Percentiles rank a stretch among this genome's conserved stretches.
Conservation (phyloP, 495 filamentous ascomycete genomes). For the Penicillium egyptiacum region DNA sequence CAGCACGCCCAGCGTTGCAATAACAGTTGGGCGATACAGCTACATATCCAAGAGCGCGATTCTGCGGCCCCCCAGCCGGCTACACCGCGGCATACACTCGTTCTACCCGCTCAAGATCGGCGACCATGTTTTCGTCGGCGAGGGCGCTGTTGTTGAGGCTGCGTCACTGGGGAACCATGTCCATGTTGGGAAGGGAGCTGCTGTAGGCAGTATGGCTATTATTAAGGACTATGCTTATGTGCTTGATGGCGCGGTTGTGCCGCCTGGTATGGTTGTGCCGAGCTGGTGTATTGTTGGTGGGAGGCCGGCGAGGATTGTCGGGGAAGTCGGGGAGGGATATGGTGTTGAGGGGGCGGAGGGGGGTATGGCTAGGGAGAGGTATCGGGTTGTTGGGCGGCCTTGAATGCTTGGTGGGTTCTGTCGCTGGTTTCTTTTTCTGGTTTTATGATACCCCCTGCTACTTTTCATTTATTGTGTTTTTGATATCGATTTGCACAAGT, state of each 20-base stretch:
- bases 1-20: constrained; percentile 49
- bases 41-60: constrained; percentile 73
- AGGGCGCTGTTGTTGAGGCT: constrained; percentile 70
- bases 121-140: constrained; percentile 86
- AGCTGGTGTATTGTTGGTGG: constrained; percentile 85
- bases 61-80: constrained; percentile 72
- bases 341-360: constrained; percentile 53
- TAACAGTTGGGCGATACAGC: constrained; percentile 85
- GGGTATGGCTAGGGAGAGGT: constrained; percentile 49
- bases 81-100: constrained; percentile 56
- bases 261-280: constrained; percentile 86
- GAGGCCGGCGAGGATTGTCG: constrained; percentile 75
- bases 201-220: constrained; percentile 80
- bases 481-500: not conserved
- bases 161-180: constrained; percentile 80
- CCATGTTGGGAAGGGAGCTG: constrained; percentile 69
- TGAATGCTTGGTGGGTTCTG: constrained; percentile 17
- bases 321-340: constrained; percentile 81
- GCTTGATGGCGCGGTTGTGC: constrained; percentile 77
- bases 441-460: constrained; percentile 28
- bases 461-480: constrained; percentile 5
- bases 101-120: constrained; percentile 88
- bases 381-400: constrained; percentile 42
- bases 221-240: constrained; percentile 88
- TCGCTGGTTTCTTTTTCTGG: constrained; percentile 13